Evolutionary conservation across 768 basidiomycete genomes (phyloP), one percentile per base, ranked within the genome.

Genomic region (Podaxis sp.): DNA sequence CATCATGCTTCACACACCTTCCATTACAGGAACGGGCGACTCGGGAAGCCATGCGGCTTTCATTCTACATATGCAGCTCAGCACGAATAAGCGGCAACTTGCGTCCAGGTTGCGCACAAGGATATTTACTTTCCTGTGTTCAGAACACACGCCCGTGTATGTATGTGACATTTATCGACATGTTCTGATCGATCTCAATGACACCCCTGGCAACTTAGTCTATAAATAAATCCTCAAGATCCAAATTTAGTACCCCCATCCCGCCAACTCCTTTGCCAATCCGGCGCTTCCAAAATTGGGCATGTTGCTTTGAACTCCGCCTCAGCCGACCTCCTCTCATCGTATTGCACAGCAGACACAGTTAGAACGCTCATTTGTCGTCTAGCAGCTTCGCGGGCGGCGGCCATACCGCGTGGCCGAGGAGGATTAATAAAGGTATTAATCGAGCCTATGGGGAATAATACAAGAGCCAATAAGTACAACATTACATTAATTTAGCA

Each of bases 191-290:
- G 54, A 56, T 56, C 54, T 36, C 38, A 17, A 17, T n/a, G 12
- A 12, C 33, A n/a, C n/a, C n/a, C 54, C 54, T 56, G 36, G 54
- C 36, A 39, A 56, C 54, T 56, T 15, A 56, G 52, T 54, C 54
- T 56, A 56, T 39, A 40, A 56, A 56, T 56, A 56, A 54, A 11
- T n/a, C 0, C 19, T 39, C 38, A n/a, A 24, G 22, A 11, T 12
- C 28, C 42, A 59, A 30, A 56, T n/a, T 7, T 40, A 38, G 38
- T 19, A 19, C 19, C 38, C 15, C 17, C 6, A 46, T 46, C 17
- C 44, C n/a, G 44, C 54, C 36, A 40, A 42, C 38, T 30, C 54
- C n/a, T 40, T 56, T 39, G 39, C n/a, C n/a, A 26, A 56, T 39
- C 38, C 54, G 19, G 12, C 36, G 17, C 36, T 19, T 55, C 54